Evolutionary conservation across 2,329 filamentous ascomycete species (phyloP).

Genomic region (Thielaviopsis populi): DNA sequence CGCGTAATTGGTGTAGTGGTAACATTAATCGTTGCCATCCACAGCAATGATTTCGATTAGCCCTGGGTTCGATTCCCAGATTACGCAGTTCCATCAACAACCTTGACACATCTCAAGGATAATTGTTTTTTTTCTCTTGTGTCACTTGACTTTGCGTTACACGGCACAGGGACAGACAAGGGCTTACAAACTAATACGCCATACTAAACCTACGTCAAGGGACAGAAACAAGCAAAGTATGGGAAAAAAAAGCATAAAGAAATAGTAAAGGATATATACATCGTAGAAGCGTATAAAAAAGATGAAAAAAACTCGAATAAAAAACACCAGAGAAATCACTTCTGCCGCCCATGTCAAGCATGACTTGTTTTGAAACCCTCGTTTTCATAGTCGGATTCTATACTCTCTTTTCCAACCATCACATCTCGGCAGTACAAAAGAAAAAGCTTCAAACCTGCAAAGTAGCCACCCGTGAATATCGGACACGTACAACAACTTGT

Average conservation of each 20-base stretch:
- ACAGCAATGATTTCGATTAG: slow-evolving; percentile 5
- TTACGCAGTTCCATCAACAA: background rate
- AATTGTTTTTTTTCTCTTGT: background rate
- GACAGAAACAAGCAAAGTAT: background rate
- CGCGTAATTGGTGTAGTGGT: slow-evolving; percentile 4
- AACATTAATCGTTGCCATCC: slow-evolving; percentile 6
- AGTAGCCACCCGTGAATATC: too few relatives aligned
- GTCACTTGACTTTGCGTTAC: background rate
- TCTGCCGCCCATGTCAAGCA: too few relatives aligned
- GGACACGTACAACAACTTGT: background rate
- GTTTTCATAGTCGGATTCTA: too few relatives aligned
- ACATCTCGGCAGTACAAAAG: too few relatives aligned
- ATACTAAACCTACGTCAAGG: background rate
- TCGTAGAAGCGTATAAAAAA: background rate
- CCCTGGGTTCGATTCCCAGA: slow-evolving; percentile 5
- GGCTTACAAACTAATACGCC: background rate
- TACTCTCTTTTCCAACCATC: too few relatives aligned
- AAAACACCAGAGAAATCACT: background rate
- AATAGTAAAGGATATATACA: slow-evolving; percentile 1
- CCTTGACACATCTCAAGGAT: background rate
- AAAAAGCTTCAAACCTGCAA: too few relatives aligned
- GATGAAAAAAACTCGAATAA: background rate
- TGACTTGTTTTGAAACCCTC: too few relatives aligned
- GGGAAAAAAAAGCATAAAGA: background rate
- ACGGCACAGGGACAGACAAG: background rate